These are phyloP conservation scores for Azolla pinnata DNA, from an alignment of 75 land plant species.

Conservation along the genomic window DNA sequence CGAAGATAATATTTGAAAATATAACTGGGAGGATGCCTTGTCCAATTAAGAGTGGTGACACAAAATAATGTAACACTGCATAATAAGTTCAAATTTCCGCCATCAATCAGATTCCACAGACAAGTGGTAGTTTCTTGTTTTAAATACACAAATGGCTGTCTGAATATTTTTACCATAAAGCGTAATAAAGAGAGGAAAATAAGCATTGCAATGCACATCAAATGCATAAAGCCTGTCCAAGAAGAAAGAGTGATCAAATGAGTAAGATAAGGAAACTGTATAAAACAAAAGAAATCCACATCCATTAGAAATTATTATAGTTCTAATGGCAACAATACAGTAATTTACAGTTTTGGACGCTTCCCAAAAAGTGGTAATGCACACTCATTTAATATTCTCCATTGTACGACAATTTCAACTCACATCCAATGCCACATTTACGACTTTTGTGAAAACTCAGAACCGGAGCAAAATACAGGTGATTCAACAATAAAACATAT, in stretches of 20 bases:
- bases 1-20: conserved; percentile 77
- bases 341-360: no score
- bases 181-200: conserved; percentile 81
- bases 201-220: conserved; percentile 98
- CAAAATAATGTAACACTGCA: conserved; percentile 87
- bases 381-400: no score
- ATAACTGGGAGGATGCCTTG: conserved; percentile 76
- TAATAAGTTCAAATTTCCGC: background rate
- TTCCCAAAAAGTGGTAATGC: no score
- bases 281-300: background rate
- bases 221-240: conserved; percentile 84
- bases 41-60: conserved; percentile 76
- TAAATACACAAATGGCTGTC: no score
- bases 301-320: no score
- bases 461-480: no score
- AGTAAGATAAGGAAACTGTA: background rate
- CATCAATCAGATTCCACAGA: background rate
- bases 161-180: conserved; percentile 80
- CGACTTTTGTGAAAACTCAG: no score
- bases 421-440: no score
- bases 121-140: no score
- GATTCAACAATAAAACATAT: no score
- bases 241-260: background rate
- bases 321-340: no score
- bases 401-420: no score